phyloP scores from a whole-genome alignment of 768 basidiomycete genomes.

The Mycena amicta region DNA sequence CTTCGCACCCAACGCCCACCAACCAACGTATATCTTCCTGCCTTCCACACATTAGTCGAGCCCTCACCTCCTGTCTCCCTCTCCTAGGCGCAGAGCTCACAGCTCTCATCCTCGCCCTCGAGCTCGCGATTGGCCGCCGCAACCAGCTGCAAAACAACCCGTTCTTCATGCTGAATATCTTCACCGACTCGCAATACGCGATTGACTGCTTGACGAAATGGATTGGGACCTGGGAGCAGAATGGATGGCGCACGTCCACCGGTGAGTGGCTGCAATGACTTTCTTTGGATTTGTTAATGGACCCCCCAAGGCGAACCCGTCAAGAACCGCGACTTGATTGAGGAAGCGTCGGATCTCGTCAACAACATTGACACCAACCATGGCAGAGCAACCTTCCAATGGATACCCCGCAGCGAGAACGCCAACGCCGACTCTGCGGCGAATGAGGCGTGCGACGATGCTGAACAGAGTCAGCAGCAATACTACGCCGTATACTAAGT shows the following conservation, averaged over 20 bases:
- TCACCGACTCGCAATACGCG: constrained; percentile 14
- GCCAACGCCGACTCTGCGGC: constrained; percentile 10
- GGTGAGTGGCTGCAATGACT: neutral
- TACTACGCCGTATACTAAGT: neutral
- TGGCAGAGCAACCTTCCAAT: constrained; percentile 4
- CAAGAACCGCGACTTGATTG: constrained; percentile 15
- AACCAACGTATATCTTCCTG: constrained; percentile 5
- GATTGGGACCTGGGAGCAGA: constrained; percentile 3
- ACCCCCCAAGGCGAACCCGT: constrained; percentile 1
- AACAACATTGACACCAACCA: neutral
- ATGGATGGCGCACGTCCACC: constrained; percentile 9
- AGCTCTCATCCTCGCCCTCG: constrained; percentile 11
- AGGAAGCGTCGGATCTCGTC: constrained; percentile 1
- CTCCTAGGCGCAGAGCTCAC: constrained; percentile 10
- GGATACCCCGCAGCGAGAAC: constrained; percentile 12
- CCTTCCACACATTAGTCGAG: neutral
- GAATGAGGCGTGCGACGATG: constrained; percentile 10
- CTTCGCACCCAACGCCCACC: constrained; percentile 8
- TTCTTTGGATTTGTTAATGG: neutral
- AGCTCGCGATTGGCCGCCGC: constrained; percentile 1
- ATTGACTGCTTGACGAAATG: constrained; percentile 11
- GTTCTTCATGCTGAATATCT: constrained; percentile 7
- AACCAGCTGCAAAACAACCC: neutral
- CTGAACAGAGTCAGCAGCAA: neutral
- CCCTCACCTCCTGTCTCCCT: too few species aligned